Evolutionary conservation across 2,329 filamentous ascomycete genomes (phyloP).

Genomic region (Ceratocystis papillata): DNA sequence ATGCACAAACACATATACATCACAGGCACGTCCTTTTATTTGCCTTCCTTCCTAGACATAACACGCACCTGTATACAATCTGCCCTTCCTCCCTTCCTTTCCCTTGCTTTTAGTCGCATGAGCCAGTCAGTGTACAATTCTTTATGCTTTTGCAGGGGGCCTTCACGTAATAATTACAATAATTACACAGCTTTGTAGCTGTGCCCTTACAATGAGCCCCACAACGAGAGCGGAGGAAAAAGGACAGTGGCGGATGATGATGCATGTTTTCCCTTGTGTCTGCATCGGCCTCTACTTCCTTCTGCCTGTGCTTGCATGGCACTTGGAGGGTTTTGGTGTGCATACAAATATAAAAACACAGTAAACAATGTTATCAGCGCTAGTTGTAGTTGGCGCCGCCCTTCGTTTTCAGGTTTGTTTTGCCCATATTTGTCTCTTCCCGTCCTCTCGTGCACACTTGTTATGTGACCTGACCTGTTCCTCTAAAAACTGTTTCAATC

Average conservation of each 20-base stretch:
- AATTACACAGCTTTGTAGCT: background rate
- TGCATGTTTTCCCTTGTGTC: constrained; percentile 4
- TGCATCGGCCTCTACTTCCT: background rate
- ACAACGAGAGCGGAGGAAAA: background rate
- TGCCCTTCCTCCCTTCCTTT: background rate
- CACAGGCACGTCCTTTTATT: too few species aligned
- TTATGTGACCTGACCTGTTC: constrained; percentile 2
- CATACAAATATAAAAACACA: background rate
- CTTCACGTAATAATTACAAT: background rate
- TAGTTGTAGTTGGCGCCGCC: background rate
- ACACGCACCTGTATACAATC: background rate
- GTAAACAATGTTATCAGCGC: background rate
- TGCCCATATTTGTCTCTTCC: background rate
- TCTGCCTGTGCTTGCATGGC: background rate
- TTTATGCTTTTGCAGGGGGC: background rate
- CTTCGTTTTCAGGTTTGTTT: background rate
- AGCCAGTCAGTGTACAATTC: background rate
- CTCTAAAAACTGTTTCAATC: constrained; percentile 6
- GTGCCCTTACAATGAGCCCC: background rate
- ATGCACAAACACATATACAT: too few species aligned
- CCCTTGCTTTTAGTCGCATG: too few species aligned
- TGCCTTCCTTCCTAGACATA: background rate
- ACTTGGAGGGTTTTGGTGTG: too few species aligned
- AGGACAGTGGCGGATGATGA: background rate
- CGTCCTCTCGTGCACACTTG: background rate